Evolutionary conservation across 2,329 filamentous ascomycete species (phyloP).

Genomic region (Sphaerulina musiva): DNA sequence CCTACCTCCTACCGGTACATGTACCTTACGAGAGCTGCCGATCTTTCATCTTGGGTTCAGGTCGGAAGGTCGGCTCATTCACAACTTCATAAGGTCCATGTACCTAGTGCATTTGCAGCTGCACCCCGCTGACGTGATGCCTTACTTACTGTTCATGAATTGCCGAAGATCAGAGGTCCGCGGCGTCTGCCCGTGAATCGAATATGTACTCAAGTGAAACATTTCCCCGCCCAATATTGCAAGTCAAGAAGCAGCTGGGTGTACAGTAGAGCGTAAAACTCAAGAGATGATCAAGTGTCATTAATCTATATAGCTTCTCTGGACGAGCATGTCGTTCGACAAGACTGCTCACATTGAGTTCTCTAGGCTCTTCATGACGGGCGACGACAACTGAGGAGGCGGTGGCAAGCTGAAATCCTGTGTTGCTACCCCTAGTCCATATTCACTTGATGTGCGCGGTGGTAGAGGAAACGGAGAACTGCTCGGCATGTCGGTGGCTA

Average conservation of each 20-base stretch:
- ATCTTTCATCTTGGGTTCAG: neutral
- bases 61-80: neutral
- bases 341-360: neutral
- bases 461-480: constrained; percentile 6
- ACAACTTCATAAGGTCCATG: neutral
- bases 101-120: neutral
- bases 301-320: neutral
- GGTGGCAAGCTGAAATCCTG: constrained; percentile 9
- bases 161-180: neutral
- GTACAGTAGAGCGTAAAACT: too few species aligned
- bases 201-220: neutral
- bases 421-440: neutral
- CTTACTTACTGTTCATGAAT: too few species aligned
- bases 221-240: neutral
- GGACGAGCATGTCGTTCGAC: neutral
- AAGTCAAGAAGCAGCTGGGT: too few species aligned
- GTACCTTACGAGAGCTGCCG: neutral
- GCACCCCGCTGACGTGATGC: neutral
- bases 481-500: neutral
- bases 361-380: neutral
- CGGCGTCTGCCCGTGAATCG: neutral
- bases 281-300: neutral
- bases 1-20: neutral
- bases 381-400: constrained; percentile 2
- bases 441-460: neutral